Conservation (phyloP, 495 filamentous ascomycete species). For the Hypoxylon perforatum region DNA sequence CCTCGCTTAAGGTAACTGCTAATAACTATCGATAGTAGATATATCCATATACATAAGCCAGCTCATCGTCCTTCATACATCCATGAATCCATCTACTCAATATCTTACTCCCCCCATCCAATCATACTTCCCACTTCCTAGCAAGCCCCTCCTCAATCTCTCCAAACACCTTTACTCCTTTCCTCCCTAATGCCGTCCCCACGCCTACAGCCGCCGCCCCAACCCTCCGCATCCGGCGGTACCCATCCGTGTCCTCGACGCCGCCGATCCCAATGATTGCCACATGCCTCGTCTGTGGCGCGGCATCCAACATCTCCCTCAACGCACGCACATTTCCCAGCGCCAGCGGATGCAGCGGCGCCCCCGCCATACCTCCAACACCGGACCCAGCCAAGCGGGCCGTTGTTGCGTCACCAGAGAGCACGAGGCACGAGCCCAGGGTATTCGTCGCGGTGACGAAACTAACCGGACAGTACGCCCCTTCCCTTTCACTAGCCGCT, state of each 20-base stretch:
- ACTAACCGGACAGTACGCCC: constrained; percentile 50
- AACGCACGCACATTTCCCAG: constrained; percentile 76
- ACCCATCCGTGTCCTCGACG: constrained; percentile 68
- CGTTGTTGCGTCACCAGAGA: constrained; percentile 50
- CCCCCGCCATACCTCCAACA: constrained; percentile 74
- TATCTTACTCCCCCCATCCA: too few relatives aligned
- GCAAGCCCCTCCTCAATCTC: constrained; percentile 57
- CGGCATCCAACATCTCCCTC: constrained; percentile 62
- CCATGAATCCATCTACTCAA: too few relatives aligned
- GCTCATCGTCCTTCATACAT: too few relatives aligned
- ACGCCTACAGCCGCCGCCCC: constrained; percentile 72
- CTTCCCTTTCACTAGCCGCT: constrained; percentile 24
- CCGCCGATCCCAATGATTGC: constrained; percentile 75
- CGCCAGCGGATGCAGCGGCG: constrained; percentile 76
- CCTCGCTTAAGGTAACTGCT: too few relatives aligned
- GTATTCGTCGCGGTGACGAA: constrained; percentile 81
- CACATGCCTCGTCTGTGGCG: constrained; percentile 49
- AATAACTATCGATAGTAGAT: too few relatives aligned
- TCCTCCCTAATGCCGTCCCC: constrained; percentile 70
- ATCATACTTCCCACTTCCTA: too few relatives aligned
- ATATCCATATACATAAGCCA: too few relatives aligned
- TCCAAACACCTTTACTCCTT: constrained; percentile 68
- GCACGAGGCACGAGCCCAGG: constrained; percentile 71
- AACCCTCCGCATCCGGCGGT: constrained; percentile 68
- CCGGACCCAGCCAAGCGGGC: constrained; percentile 59